Percentiles rank a stretch among this genome's conserved stretches.
These are phyloP conservation scores for Barnettozyma sucrosica DNA, from an alignment of 805 yeast genomes.

Conservation along the genomic window DNA sequence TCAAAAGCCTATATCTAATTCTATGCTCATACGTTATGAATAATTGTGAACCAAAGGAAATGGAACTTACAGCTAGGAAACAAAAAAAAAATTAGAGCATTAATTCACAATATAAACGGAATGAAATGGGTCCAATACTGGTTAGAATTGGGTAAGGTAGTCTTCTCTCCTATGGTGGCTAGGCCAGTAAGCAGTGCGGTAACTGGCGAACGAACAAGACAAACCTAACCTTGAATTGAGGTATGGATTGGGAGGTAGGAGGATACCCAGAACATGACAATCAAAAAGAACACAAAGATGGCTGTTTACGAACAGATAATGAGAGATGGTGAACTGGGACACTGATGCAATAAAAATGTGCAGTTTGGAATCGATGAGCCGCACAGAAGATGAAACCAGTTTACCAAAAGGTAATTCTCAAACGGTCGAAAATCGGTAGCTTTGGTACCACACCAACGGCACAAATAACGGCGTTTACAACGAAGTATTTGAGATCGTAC, in stretches of 20 bases:
- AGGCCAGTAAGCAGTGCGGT: background rate
- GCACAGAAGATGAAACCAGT: background rate
- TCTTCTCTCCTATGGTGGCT: background rate
- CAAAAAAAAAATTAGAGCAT: too few relatives aligned
- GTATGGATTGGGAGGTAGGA: background rate
- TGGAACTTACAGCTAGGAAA: too few relatives aligned
- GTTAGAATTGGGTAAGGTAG: background rate
- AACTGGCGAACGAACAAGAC: background rate
- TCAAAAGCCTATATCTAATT: too few relatives aligned
- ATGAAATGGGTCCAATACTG: background rate
- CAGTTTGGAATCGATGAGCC: background rate
- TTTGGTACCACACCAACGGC: slow-evolving; percentile 88
- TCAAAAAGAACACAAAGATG: background rate
- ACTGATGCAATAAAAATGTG: background rate
- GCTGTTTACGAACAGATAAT: background rate
- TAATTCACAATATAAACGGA: background rate
- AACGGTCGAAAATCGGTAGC: slow-evolving; percentile 74
- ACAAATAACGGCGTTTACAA: slow-evolving; percentile 69
- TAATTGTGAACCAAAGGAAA: too few relatives aligned
- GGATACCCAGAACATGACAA: background rate
- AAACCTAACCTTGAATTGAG: background rate
- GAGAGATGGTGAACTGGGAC: too few relatives aligned
- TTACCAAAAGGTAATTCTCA: slow-evolving; percentile 45
- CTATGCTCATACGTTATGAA: too few relatives aligned
- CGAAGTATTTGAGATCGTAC: slow-evolving; percentile 73